Conservation (phyloP, 345 rosid species). For the Diplotaxis tenuifolia region DNA sequence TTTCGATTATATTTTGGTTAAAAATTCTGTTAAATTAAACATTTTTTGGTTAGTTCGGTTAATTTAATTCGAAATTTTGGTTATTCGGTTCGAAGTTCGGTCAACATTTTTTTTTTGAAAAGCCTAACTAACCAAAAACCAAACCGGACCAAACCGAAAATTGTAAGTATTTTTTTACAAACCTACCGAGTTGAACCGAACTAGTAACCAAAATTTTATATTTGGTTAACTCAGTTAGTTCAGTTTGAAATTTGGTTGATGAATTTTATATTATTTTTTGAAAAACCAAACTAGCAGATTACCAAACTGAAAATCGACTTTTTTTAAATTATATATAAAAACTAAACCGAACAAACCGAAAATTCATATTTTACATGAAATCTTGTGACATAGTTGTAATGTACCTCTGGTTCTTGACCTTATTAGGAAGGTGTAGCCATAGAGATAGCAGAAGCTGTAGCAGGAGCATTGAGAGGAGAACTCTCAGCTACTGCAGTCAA, state of each 20-base stretch:
- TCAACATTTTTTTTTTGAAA: too few relatives aligned
- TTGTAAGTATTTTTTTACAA: too few relatives aligned
- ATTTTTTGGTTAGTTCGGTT: neutral
- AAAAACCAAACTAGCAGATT: neutral
- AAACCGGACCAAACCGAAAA: neutral
- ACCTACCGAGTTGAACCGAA: too few relatives aligned
- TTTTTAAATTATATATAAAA: too few relatives aligned
- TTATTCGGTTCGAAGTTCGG: too few relatives aligned
- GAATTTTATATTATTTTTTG: too few relatives aligned
- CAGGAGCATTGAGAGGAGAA: slow-evolving; percentile 75
- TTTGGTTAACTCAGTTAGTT: too few relatives aligned
- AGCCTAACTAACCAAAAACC: too few relatives aligned
- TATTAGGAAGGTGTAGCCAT: slow-evolving; percentile 82
- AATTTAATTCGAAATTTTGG: neutral
- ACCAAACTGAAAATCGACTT: neutral
- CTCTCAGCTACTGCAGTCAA: slow-evolving; percentile 81
- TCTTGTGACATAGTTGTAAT: neutral
- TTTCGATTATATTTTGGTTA: neutral
- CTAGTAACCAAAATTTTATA: too few relatives aligned
- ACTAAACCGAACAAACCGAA: neutral
- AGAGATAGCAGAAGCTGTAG: slow-evolving; percentile 86
- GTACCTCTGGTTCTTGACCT: neutral
- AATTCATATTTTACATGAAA: neutral
- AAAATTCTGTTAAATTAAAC: too few relatives aligned
- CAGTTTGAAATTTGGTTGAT: too few relatives aligned